Evolutionary conservation across 192 early-diverging fungal species (phyloP).

Genomic region (Coemansia sp.): DNA sequence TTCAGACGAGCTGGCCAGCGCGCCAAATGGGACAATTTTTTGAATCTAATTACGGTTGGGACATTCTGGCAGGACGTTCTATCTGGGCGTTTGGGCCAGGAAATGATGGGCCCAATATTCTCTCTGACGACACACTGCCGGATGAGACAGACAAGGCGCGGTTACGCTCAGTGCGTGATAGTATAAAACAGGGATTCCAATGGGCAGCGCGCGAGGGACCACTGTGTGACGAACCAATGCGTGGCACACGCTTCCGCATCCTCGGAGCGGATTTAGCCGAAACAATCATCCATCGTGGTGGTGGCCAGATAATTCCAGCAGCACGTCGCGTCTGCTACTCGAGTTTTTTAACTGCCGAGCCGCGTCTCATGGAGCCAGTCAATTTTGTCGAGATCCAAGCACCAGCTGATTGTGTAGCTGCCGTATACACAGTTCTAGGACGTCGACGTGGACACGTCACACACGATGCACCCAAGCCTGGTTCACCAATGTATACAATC

Average conservation of each 20-base stretch:
- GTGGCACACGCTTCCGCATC: slow-evolving; percentile 93
- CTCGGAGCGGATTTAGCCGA: slow-evolving; percentile 79
- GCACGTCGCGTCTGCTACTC: slow-evolving; percentile 96
- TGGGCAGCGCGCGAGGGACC: slow-evolving; percentile 98
- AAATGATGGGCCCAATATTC: slow-evolving; percentile 87
- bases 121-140: slow-evolving; percentile 95
- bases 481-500: slow-evolving; percentile 90
- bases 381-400: slow-evolving; percentile 96
- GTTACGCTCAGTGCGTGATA: slow-evolving; percentile 76
- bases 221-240: slow-evolving; percentile 95
- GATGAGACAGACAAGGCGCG: slow-evolving; percentile 82
- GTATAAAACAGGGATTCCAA: slow-evolving; percentile 93
- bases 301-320: slow-evolving; percentile 96
- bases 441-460: slow-evolving; percentile 95
- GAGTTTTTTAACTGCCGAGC: slow-evolving; percentile 91
- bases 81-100: slow-evolving; percentile 98
- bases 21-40: slow-evolving; percentile 77
- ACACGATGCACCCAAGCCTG: slow-evolving; percentile 90
- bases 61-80: slow-evolving; percentile 86
- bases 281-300: slow-evolving; percentile 88
- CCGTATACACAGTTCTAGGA: slow-evolving; percentile 92
- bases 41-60: slow-evolving; percentile 87
- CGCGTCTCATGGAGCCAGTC: slow-evolving; percentile 96
- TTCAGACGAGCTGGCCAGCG: slow-evolving; percentile 72
- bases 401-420: slow-evolving; percentile 91